phyloP scores from a whole-genome alignment of 345 rosid genomes.

The Lenwebbia sp. region DNA sequence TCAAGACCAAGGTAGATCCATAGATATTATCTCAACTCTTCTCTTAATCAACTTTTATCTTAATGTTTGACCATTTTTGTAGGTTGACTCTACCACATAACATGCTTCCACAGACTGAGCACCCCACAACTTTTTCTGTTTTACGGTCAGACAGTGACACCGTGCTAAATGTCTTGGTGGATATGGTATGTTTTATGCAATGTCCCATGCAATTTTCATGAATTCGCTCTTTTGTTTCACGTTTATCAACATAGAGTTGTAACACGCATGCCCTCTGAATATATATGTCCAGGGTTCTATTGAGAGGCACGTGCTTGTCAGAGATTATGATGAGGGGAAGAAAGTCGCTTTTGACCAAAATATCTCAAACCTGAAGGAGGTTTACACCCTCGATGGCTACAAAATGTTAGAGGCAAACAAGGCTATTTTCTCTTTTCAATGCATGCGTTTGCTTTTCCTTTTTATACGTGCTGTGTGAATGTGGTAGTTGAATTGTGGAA shows the following conservation, averaged over 20 bases:
- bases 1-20: constrained; percentile 62
- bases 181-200: constrained; percentile 43
- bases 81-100: constrained; percentile 67
- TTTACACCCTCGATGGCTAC: constrained; percentile 75
- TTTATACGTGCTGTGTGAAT: neutral
- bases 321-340: constrained; percentile 70
- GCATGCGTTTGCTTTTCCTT: neutral
- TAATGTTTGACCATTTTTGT: constrained; percentile 9
- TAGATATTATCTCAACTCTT: neutral
- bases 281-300: constrained; percentile 40
- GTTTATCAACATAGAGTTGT: neutral
- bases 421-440: neutral
- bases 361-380: constrained; percentile 69
- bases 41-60: neutral
- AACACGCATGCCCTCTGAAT: neutral
- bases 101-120: constrained; percentile 78
- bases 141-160: constrained; percentile 62
- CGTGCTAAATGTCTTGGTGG: constrained; percentile 84
- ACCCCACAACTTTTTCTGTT: constrained; percentile 71
- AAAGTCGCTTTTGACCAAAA: constrained; percentile 78
- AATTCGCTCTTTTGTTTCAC: neutral
- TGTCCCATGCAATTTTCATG: neutral
- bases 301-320: constrained; percentile 93
- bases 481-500: neutral
- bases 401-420: constrained; percentile 46